Evolutionary conservation across 2,329 filamentous ascomycete species (phyloP).

Genomic region (Thielaviopsis euricoi): DNA sequence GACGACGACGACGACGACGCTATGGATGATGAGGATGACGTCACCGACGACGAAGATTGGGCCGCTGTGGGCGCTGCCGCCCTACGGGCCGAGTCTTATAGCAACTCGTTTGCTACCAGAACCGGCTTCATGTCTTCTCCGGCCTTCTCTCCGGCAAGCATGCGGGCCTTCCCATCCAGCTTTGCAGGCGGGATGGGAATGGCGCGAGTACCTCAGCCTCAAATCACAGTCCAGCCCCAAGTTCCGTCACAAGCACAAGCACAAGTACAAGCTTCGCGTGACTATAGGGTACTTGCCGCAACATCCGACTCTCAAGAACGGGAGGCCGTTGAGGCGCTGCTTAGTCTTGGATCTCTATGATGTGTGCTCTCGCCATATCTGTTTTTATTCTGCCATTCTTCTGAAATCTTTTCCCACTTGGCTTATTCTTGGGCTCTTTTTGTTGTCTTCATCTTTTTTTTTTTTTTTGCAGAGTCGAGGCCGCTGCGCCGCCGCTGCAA

Average conservation of each 20-base stretch:
- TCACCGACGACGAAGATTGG: conserved; percentile 95
- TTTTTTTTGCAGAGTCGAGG: neutral
- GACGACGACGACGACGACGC: conserved; percentile 49
- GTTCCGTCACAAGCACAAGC: neutral
- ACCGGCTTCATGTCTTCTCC: conserved; percentile 26
- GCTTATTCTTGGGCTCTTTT: neutral
- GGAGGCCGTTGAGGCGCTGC: conserved; percentile 64
- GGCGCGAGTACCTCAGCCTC: conserved; percentile 34
- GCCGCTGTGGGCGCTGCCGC: conserved; percentile 74
- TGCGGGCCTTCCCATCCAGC: conserved; percentile 32
- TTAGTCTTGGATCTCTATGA: conserved; percentile 69
- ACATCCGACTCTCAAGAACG: conserved; percentile 56
- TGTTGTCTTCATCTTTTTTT: neutral
- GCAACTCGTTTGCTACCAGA: conserved; percentile 28
- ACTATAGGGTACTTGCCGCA: conserved; percentile 21
- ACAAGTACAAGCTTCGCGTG: conserved; percentile 15
- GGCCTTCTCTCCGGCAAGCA: conserved; percentile 30
- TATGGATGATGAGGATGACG: conserved; percentile 65
- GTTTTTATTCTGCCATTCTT: neutral
- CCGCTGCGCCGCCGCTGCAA: neutral
- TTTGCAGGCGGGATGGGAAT: conserved; percentile 35
- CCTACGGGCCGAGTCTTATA: conserved; percentile 52
- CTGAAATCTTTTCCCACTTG: neutral
- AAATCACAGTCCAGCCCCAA: conserved; percentile 32
- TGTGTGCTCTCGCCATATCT: conserved; percentile 17